Base-by-base conservation (phyloP, 2,329 filamentous ascomycete species). In the Colletotrichum salicis region DNA sequence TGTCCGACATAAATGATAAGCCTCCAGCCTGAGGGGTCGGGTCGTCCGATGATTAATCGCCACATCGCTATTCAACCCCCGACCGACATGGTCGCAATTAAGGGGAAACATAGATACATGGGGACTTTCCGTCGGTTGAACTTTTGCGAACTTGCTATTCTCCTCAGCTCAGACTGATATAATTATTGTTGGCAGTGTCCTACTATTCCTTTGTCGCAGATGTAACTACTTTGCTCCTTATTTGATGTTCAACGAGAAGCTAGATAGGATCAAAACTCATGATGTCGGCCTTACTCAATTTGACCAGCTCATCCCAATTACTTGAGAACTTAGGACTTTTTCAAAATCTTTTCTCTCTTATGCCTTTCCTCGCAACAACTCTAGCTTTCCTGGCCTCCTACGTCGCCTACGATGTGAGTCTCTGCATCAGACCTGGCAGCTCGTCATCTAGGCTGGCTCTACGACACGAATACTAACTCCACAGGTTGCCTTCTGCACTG, bases 401-500 rank as follows among this genome's bases (percentile, higher is more conserved):
- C 19, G 41, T 48, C 41, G 19, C 41, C 41, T 48, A 48, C 19
- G 22, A 48, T 48, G 41, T 48, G 8, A 48, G 41, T 12, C 7
- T 35, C 41, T n/a, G 8, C 8, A 10, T 11, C 41, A 48, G 19
- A 4, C 7, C 8, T n/a, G 8, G 8, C 41, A 19, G 19, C 3
- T 48, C 4, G 19, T 2, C 41, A n/a, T 19, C 19, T n/a, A n/a
- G 3, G 27, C 27, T 29, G 4, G 41, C 19, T n/a, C 41, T 48
- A 48, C 3, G 19, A 48, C 4, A 4, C 7, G 19, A 11, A 22
- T n/a, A 10, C 41, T 48, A 10, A 48, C 41, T 48, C 78, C 74
- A 31, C 76, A 80, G 45, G 58, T 48, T 27, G 77, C 85, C n/a
- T 84, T 83, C 61, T 75, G 77, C 1, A 91, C 89, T 2, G 89